Percentiles rank a stretch among this genome's conserved stretches.
Conservation (phyloP, 495 filamentous ascomycete genomes). For the Xylaria flabelliformis region DNA sequence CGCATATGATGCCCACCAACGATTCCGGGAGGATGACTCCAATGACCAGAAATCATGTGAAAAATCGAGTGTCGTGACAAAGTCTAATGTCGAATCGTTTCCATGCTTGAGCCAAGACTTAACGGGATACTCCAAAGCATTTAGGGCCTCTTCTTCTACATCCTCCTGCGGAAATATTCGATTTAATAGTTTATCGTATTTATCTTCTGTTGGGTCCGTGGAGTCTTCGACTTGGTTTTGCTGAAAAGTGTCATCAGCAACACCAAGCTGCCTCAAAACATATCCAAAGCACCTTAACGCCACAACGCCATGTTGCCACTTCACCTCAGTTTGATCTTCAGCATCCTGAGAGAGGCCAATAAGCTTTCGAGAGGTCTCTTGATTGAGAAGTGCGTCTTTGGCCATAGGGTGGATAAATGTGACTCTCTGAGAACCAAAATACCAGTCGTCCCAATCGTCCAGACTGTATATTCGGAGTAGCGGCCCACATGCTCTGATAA, state of each 20-base stretch:
- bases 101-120: neutral
- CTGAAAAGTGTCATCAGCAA: neutral
- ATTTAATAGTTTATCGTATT: neutral
- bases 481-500: neutral
- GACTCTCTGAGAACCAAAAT: neutral
- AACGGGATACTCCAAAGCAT: neutral
- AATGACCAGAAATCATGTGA: neutral
- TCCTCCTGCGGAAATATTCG: neutral
- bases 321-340: neutral
- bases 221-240: neutral
- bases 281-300: neutral
- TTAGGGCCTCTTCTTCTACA: neutral
- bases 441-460: neutral
- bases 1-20: neutral
- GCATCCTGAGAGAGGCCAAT: neutral
- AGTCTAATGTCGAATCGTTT: neutral
- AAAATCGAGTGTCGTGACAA: neutral
- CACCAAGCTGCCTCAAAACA: neutral
- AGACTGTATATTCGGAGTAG: neutral
- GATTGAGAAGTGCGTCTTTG: neutral
- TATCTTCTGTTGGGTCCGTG: neutral
- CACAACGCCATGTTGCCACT: neutral
- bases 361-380: neutral
- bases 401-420: constrained; percentile 4
- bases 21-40: neutral